These are phyloP conservation scores for Triticum timopheevii DNA, from an alignment of 176 grass and related monocot genomes.

Conservation along the genomic window DNA sequence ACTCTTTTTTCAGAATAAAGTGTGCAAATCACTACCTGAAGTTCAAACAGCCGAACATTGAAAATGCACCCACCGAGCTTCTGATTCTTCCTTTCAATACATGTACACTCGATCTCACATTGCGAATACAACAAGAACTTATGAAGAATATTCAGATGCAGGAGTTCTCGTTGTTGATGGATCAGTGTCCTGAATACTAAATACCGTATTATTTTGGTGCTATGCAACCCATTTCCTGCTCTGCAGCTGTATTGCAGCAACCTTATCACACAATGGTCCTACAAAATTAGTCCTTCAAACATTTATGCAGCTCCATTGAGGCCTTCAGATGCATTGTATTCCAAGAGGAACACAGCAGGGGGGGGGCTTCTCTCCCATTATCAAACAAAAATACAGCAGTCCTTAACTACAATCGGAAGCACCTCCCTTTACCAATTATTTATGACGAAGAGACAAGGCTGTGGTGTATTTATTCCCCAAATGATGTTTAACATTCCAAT, in stretches of 20 bases:
- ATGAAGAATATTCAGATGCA: not conserved
- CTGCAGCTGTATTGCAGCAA: not conserved
- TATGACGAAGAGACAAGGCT: no score
- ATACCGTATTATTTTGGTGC: not conserved
- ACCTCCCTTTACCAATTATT: no score
- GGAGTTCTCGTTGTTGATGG: not conserved
- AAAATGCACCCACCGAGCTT: not conserved
- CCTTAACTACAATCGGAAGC: no score
- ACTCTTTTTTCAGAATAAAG: not conserved
- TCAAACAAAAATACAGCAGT: not conserved
- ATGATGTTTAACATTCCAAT: not conserved
- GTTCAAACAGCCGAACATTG: not conserved
- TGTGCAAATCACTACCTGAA: not conserved
- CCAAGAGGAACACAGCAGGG: not conserved
- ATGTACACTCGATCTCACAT: conserved; percentile 8
- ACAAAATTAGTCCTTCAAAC: not conserved
- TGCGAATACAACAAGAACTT: not conserved
- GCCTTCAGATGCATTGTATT: not conserved
- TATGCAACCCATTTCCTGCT: not conserved
- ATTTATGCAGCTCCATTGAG: not conserved
- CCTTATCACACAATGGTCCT: not conserved
- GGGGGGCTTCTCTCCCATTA: not conserved
- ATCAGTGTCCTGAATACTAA: not conserved
- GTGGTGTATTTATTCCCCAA: not conserved
- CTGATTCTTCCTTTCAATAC: not conserved